These are phyloP conservation scores for Brassica balearica DNA, from an alignment of 441 rosid genomes.

Conservation along the genomic window DNA sequence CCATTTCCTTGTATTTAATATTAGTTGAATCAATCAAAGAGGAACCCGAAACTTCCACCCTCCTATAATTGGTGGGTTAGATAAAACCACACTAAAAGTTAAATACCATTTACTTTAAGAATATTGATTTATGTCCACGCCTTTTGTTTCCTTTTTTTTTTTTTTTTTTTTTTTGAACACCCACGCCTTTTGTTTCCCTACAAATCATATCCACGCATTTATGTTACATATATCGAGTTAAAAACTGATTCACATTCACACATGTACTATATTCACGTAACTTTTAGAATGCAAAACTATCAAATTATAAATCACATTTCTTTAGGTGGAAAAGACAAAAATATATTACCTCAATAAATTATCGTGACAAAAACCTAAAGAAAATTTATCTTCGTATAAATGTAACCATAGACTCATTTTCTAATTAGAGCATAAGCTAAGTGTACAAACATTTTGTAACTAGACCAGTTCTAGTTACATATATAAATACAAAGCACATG, in stretches of 20 bases:
- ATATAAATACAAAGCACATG: conserved; percentile 7
- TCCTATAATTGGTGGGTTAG: conserved; percentile 25
- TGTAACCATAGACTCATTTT: background rate
- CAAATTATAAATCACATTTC: background rate
- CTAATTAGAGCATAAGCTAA: background rate
- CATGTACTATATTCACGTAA: background rate
- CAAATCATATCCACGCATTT: conserved; percentile 16
- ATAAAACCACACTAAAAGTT: conserved; percentile 35
- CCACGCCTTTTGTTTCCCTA: conserved; percentile 31
- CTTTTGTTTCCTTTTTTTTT: conserved; percentile 27
- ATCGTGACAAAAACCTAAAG: background rate
- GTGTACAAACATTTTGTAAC: conserved; percentile 5
- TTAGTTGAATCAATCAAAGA: conserved; percentile 9
- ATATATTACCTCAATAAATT: background rate
- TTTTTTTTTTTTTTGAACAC: too few species aligned
- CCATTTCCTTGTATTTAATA: conserved; percentile 4
- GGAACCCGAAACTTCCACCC: background rate
- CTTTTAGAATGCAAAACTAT: conserved; percentile 5
- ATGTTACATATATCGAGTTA: conserved; percentile 9
- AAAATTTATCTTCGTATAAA: background rate
- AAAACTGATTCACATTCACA: background rate
- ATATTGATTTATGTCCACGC: conserved; percentile 34
- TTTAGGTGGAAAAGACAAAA: background rate
- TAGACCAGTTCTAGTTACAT: background rate
- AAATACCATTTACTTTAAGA: conserved; percentile 19